Evolutionary conservation across 2,329 filamentous ascomycete genomes (phyloP), one percentile per base, ranked within the genome.

Genomic region (Xylariomycetidae sp.): DNA sequence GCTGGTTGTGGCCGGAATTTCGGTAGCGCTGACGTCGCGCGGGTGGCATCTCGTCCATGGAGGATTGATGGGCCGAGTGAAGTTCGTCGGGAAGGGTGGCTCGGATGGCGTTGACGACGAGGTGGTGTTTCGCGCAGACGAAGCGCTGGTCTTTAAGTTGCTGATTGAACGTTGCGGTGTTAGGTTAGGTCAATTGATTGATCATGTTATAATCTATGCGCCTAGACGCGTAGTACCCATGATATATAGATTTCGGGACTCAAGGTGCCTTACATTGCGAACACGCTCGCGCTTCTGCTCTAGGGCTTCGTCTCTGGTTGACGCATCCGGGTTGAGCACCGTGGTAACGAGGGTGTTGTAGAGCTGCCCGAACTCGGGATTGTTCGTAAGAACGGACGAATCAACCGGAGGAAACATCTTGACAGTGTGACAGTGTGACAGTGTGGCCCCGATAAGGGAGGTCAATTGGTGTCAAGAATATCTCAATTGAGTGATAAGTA

Each of bases 361-460:
- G 5, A 82, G 64, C 20, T 64, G 61, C n/a, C 72, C 70, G 46
- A 82, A 82, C 15, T 73, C 66, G 0, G 77, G 77, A 42, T 82
- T 81, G 37, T 62, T 66, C 33, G 67, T 55, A 2, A 82, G 53
- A 13, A 81, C 59, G 0, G 64, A 45, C 7, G 71, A 63, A 14
- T 81, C 76, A 7, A 81, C 56, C 0, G 74, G 75, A 0, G 77
- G 77, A 3, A 81, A 56, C 74, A 80, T 80, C 3, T 13, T 53
- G 35, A 37, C n/a, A n/a, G n/a, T n/a, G n/a, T n/a, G n/a, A n/a
- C n/a, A n/a, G n/a, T n/a, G n/a, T n/a, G n/a, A n/a, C n/a, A n/a
- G n/a, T n/a, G n/a, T n/a, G n/a, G n/a, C n/a, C n/a, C n/a, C n/a
- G n/a, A n/a, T n/a, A n/a, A n/a, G n/a, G n/a, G n/a, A n/a, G n/a